Conservation (phyloP, 2,329 filamentous ascomycete species). For the Didymella arachidicola region DNA sequence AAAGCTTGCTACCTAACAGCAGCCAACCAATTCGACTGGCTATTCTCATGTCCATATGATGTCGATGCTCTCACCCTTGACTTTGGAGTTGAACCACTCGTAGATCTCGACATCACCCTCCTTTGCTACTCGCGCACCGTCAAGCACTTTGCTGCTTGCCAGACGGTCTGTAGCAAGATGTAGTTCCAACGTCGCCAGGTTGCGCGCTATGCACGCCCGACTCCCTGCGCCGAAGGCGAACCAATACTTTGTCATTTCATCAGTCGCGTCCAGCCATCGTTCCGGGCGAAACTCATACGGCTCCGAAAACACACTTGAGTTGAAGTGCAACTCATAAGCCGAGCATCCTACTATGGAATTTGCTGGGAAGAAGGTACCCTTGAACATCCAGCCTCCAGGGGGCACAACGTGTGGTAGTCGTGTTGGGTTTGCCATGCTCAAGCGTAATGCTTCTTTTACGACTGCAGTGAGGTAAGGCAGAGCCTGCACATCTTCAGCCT, state of each 20-base stretch:
- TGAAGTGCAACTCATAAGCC: conserved; percentile 40
- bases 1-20: too few species aligned
- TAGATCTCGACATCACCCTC: conserved; percentile 57
- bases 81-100: conserved; percentile 65
- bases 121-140: conserved; percentile 53
- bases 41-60: conserved; percentile 23
- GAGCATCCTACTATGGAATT: conserved; percentile 39
- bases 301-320: conserved; percentile 29
- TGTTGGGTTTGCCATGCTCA: conserved; percentile 53
- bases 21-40: too few species aligned
- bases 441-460: conserved; percentile 56
- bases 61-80: conserved; percentile 60
- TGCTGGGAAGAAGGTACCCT: conserved; percentile 35
- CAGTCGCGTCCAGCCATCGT: conserved; percentile 43
- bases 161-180: conserved; percentile 51
- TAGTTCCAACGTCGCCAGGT: conserved; percentile 41
- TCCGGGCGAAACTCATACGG: conserved; percentile 35
- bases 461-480: conserved; percentile 57
- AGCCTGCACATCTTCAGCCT: conserved; percentile 30
- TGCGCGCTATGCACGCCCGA: conserved; percentile 44
- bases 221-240: conserved; percentile 45
- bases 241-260: conserved; percentile 45
- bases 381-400: conserved; percentile 37
- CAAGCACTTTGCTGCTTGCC: conserved; percentile 54
- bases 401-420: conserved; percentile 44